Base-by-base conservation (phyloP, 371 early-diverging fungal species). In the Lichtheimia corymbifera region DNA sequence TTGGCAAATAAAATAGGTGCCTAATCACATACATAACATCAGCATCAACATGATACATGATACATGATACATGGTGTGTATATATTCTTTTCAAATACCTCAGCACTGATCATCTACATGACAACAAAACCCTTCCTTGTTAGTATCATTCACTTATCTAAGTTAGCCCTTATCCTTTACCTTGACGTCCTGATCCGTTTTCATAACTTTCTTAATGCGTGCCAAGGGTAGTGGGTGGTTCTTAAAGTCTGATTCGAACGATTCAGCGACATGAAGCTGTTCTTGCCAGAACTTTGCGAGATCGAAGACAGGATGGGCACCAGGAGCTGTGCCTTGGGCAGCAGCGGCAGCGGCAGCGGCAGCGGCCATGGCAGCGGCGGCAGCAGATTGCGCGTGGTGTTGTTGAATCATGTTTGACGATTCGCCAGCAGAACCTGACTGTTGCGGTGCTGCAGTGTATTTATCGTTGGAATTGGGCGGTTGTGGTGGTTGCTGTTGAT, bases 171-270 rank as follows among this genome's bases (percentile, higher is more conserved):
- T 54, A 2, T 17, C 17, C 4, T n/a, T 66, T 67, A 68, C 69
- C 62, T 79, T 60, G 62, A 76, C 79, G 63, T 98, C 98, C 55
- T 97, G 96, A 74, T 99, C 99, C 3, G 95, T 91, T 77, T 99
- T 99, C 99, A 99, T 99, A 45, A 99, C 96, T 71, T 99, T 96
- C 72, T 99, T 99, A 65, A 99, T 98, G 42, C 99, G 80, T n/a
- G 99, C 99, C 50, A 99, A 76, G 11, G 99, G 99, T 62, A 99
- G 75, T 25, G 90, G 86, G 67, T 99, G 95, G 41, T 87, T 83
- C 75, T 97, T 98, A 76, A 93, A 96, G 71, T 97, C 97, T 30
- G 78, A 71, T 53, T 81, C 76, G 62, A 72, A 72, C 11, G 56
- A 55, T 18, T 72, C 74, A 18, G 74, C 78, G 13, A 65, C 55